phyloP scores from a whole-genome alignment of 371 early-diverging fungal species.

The Dichotomocladium elegans region DNA sequence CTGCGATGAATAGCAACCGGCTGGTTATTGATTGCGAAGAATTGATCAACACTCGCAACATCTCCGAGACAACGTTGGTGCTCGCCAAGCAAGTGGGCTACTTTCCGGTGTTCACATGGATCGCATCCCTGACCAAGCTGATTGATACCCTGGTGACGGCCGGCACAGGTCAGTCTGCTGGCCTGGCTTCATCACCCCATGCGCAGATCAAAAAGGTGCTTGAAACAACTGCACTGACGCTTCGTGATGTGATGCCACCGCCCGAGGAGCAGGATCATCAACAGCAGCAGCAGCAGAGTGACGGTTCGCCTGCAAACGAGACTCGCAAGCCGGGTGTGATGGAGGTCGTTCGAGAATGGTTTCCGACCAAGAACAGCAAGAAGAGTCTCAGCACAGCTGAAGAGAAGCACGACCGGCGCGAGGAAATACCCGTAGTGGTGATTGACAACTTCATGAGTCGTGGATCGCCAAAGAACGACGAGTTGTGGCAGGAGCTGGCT shows the following conservation, averaged over 20 bases:
- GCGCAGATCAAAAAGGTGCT: slow-evolving; percentile 59
- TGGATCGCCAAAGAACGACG: slow-evolving; percentile 55
- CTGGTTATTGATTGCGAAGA: slow-evolving; percentile 77
- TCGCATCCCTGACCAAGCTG: slow-evolving; percentile 63
- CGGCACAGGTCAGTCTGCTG: slow-evolving; percentile 84
- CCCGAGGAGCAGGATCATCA: slow-evolving; percentile 14
- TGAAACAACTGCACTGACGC: slow-evolving; percentile 55
- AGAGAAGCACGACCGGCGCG: slow-evolving; percentile 9
- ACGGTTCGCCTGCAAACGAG: slow-evolving; percentile 6
- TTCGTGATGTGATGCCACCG: slow-evolving; percentile 37
- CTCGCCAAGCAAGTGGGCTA: slow-evolving; percentile 78
- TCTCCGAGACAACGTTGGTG: slow-evolving; percentile 59
- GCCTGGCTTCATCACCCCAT: slow-evolving; percentile 58
- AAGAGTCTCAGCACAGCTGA: background rate
- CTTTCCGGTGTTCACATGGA: slow-evolving; percentile 79
- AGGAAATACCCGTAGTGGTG: slow-evolving; percentile 80
- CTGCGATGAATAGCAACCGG: slow-evolving; percentile 48
- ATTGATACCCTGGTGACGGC: slow-evolving; percentile 80
- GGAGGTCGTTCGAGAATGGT: slow-evolving; percentile 4
- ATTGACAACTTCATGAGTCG: slow-evolving; percentile 82
- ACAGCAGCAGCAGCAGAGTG: slow-evolving; percentile 7
- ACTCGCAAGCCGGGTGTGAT: background rate
- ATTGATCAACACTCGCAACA: slow-evolving; percentile 69
- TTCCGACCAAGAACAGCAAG: background rate
- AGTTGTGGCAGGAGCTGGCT: slow-evolving; percentile 69